Conservation (phyloP, 2,329 filamentous ascomycete species). For the Grosmannia serpens region DNA sequence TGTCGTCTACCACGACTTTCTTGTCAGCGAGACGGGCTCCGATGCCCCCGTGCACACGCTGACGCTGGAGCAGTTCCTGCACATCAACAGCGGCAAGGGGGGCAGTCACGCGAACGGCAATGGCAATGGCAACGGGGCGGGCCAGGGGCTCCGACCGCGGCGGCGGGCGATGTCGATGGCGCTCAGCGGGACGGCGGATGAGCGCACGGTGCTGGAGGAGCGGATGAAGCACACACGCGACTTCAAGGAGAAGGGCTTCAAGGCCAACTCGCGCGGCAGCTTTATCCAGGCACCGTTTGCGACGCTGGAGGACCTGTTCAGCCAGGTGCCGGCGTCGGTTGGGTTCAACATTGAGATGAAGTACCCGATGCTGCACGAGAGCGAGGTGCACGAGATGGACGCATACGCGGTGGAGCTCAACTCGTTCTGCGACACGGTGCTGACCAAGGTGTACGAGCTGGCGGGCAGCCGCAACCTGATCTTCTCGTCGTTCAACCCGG, state of each 20-base stretch:
- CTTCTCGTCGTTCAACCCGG: constrained; percentile 95
- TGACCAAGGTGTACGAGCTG: constrained; percentile 80
- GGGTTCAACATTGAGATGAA: constrained; percentile 98
- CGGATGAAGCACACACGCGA: constrained; percentile 96
- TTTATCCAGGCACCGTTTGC: constrained; percentile 96
- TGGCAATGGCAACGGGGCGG: background rate
- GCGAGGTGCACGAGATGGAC: constrained; percentile 92
- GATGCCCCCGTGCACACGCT: constrained; percentile 93
- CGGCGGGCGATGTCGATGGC: constrained; percentile 46
- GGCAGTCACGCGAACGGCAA: background rate
- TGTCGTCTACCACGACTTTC: constrained; percentile 96
- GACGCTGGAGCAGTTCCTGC: constrained; percentile 89
- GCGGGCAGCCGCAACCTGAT: constrained; percentile 80
- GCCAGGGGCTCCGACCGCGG: constrained; percentile 32
- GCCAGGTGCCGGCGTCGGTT: constrained; percentile 65
- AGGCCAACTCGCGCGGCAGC: constrained; percentile 85
- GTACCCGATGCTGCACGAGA: constrained; percentile 96
- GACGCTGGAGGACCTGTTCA: constrained; percentile 87
- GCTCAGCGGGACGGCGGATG: constrained; percentile 19
- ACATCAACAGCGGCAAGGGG: constrained; percentile 47
- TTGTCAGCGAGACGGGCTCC: constrained; percentile 94
- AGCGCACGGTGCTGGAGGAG: constrained; percentile 43
- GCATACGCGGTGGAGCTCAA: constrained; percentile 93
- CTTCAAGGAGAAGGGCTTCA: constrained; percentile 90
- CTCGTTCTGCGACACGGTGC: constrained; percentile 87